phyloP scores from a whole-genome alignment of 192 early-diverging fungal genomes.

The Mortierella claussenii region DNA sequence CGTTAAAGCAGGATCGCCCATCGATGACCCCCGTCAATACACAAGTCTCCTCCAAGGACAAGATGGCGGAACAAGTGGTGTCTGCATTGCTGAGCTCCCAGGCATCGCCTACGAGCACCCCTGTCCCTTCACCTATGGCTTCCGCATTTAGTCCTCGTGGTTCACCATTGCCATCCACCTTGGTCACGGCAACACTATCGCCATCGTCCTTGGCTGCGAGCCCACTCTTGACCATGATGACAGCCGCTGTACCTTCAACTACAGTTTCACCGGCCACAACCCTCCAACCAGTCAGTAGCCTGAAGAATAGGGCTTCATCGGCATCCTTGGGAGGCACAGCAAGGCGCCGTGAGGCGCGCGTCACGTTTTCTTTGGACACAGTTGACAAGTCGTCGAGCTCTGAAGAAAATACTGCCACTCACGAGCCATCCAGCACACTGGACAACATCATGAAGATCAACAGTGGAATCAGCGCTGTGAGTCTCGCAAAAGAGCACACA shows the following conservation, averaged over 20 bases:
- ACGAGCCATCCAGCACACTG: no score
- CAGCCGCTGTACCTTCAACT: no score
- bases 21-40: no score
- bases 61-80: background rate
- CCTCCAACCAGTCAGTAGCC: no score
- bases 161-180: constrained; percentile 2
- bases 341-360: constrained; percentile 25
- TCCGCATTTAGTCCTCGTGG: constrained; percentile 7
- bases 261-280: no score
- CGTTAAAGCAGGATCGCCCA: no score
- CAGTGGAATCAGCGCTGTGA: background rate
- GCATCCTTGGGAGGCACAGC: constrained; percentile 1
- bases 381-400: constrained; percentile 31
- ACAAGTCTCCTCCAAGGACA: background rate
- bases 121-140: constrained; percentile 28
- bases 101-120: constrained; percentile 17
- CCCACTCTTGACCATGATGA: no score
- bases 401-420: constrained; percentile 10
- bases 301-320: constrained; percentile 23
- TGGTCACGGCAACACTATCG: background rate
- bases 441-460: no score
- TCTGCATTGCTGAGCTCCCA: constrained; percentile 5
- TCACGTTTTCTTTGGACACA: constrained; percentile 44
- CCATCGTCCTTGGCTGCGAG: background rate
- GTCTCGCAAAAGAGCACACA: constrained; percentile 6